Conservation (phyloP, 306 rosid genomes). For the Senna tora region DNA sequence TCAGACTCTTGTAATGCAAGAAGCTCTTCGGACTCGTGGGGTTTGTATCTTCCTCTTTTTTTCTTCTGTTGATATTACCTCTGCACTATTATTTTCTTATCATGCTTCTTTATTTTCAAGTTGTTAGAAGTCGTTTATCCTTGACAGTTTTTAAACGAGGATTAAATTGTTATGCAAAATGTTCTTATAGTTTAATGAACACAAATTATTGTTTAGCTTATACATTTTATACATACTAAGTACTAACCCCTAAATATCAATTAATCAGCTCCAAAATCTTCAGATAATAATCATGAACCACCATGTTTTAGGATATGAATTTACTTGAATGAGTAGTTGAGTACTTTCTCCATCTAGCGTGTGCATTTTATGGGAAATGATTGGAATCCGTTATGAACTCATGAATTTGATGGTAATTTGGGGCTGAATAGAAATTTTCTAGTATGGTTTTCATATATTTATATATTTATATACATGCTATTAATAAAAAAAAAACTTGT, state of each 20-base stretch:
- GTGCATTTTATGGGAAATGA: too few species aligned
- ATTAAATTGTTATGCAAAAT: neutral
- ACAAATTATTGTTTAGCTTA: conserved; percentile 11
- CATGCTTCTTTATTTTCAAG: neutral
- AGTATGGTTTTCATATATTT: too few species aligned
- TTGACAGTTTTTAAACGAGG: conserved; percentile 9
- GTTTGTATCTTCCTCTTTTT: conserved; percentile 46
- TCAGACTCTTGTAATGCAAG: conserved; percentile 57
- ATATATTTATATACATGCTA: too few species aligned
- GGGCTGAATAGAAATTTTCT: conserved; percentile 22
- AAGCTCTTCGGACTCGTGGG: conserved; percentile 70
- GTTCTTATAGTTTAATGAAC: neutral
- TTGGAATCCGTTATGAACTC: neutral
- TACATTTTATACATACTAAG: too few species aligned
- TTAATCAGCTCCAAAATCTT: neutral
- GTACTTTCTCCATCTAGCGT: neutral
- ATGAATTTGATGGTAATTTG: conserved; percentile 18
- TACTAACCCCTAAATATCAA: neutral
- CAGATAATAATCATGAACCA: neutral
- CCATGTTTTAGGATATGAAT: neutral
- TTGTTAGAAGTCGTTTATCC: neutral
- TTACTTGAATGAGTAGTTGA: neutral
- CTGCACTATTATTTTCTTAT: neutral
- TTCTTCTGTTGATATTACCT: neutral
- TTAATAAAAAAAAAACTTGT: too few species aligned